Base-by-base conservation (phyloP, 148 eudicot genomes). In the Diospyros kaki region DNA sequence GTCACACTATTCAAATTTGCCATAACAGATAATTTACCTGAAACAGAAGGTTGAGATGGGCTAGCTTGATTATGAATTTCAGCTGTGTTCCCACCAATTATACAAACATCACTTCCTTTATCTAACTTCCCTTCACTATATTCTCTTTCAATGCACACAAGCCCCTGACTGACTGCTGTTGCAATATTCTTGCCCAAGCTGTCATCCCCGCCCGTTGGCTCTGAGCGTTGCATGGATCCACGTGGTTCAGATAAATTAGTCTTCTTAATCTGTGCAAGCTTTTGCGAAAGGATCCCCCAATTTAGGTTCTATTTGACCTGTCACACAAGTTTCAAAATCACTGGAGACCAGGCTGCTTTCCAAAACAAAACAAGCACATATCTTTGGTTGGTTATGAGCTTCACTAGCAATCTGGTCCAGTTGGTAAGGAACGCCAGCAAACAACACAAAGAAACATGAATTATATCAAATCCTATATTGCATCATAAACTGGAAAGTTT, bases 401-500 rank as follows among this genome's bases (percentile, higher is more conserved):
- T 83, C 88, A 76, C 76, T 74, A 59, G 77, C 84, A 79, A 94
- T 81, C 83, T 94, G 98, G 73, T 90, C 93, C 60, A 94, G 97
- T 73, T 89, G 92, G 78, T 94, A 94, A 44, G 97, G 92, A 62
- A 83, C 58, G 96, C 98, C 98, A 92, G 71, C 3, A 78, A 70
- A 76, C 53, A 80, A 63, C 9, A 56, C 11, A 81, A 28, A 63
- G 9, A 81, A 52, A 48, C 4, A 15, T 10, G 61, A 51, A 3
- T 50, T 46, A 67, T 6, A 18, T 52, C 13, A 66, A 28, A 64
- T 64, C 77, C 77, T 28, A 17, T 51, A 55, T 0, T 40, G 69
- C 13, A 51, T 15, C 3, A 38, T 38, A n/a, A 1, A 13, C 46
- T 40, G 18, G 28, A 71, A 43, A 4, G 18, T n/a, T 52, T 55